These are phyloP conservation scores for Pluteus cervinus DNA, from an alignment of 768 basidiomycete genomes.

Conservation along the genomic window DNA sequence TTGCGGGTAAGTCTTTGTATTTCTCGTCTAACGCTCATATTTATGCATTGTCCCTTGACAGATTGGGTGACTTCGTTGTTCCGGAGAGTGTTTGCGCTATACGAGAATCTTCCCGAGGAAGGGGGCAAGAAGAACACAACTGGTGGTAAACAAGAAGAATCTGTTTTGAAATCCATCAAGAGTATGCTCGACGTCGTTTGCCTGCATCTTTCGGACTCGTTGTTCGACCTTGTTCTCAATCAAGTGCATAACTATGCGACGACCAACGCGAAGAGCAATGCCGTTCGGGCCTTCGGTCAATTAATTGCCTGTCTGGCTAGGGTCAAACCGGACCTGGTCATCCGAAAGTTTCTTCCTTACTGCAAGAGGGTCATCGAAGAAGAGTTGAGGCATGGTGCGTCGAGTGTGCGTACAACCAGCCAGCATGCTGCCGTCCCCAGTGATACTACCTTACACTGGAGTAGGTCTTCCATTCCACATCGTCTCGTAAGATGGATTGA, in stretches of 20 bases:
- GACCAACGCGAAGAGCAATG: conserved; percentile 85
- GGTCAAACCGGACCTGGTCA: conserved; percentile 66
- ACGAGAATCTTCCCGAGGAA: conserved; percentile 93
- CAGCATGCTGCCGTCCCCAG: conserved; percentile 68
- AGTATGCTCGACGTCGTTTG: conserved; percentile 78
- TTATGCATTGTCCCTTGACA: conserved; percentile 18
- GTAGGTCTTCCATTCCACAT: conserved; percentile 33
- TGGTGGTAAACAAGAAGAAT: conserved; percentile 79
- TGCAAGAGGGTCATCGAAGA: conserved; percentile 73
- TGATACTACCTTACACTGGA: conserved; percentile 92
- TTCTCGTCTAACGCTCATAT: background rate
- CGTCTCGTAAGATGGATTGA: conserved; percentile 1
- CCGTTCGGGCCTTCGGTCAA: conserved; percentile 87
- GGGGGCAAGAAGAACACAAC: conserved; percentile 83
- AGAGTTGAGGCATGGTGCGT: conserved; percentile 88
- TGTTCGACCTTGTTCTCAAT: conserved; percentile 83
- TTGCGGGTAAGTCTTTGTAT: conserved; percentile 49
- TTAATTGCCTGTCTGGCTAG: conserved; percentile 81
- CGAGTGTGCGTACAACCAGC: conserved; percentile 77
- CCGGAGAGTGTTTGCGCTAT: conserved; percentile 72
- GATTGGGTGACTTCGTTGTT: conserved; percentile 81
- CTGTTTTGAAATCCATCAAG: conserved; percentile 72
- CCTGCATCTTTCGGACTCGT: conserved; percentile 67
- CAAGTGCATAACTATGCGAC: conserved; percentile 83
- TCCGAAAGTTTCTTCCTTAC: conserved; percentile 75